Conservation (phyloP, 163 green algal genomes). For the Coccomyxa subellipsoidea region DNA sequence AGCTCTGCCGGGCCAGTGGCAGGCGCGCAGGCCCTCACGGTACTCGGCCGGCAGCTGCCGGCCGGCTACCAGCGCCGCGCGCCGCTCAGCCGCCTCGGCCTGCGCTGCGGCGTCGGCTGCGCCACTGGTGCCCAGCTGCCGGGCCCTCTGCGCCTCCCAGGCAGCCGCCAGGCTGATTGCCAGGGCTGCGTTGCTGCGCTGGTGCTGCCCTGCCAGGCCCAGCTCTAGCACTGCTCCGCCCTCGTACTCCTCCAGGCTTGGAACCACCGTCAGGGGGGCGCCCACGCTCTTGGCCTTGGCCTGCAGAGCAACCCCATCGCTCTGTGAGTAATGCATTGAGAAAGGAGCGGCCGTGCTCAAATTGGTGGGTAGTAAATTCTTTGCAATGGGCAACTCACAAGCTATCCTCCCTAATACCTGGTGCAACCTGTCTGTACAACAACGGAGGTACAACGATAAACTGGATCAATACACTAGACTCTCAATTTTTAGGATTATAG, state of each 20-base stretch:
- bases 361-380: too few relatives aligned
- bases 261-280: constrained; percentile 31
- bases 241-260: constrained; percentile 30
- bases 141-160: constrained; percentile 51
- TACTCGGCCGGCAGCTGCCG: constrained; percentile 69
- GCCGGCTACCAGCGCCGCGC: constrained; percentile 39
- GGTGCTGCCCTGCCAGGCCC: constrained; percentile 76
- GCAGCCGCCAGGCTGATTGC: constrained; percentile 71
- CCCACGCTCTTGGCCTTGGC: constrained; percentile 38
- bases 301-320: constrained; percentile 18
- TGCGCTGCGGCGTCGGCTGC: neutral
- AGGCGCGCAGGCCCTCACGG: constrained; percentile 54
- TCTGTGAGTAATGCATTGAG: too few relatives aligned
- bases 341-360: too few relatives aligned
- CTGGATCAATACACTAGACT: too few relatives aligned
- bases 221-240: constrained; percentile 28
- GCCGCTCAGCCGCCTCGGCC: constrained; percentile 16
- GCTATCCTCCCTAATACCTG: too few relatives aligned
- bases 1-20: constrained; percentile 78
- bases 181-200: constrained; percentile 83
- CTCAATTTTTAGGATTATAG: too few relatives aligned
- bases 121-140: neutral
- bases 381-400: too few relatives aligned
- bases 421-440: too few relatives aligned
- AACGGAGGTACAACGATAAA: too few relatives aligned